Evolutionary conservation across 192 early-diverging fungal genomes (phyloP), one percentile per base, ranked within the genome.

Genomic region (Kickxella alabastrina): DNA sequence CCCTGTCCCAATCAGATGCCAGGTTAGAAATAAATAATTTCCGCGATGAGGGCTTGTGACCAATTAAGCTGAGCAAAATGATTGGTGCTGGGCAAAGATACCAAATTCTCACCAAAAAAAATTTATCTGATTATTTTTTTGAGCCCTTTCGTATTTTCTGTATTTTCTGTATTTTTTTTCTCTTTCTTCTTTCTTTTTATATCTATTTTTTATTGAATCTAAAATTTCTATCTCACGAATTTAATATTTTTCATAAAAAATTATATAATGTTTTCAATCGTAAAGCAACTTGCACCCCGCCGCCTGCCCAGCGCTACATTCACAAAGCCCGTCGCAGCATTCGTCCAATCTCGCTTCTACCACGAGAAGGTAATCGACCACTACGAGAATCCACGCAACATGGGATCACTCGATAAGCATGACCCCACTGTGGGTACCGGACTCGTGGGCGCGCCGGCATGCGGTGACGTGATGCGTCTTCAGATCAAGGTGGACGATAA

Each of bases 401-500:
- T 98, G 52, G 95, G 95, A 34, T 93, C 92, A 6, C 77, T 98
- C 42, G 79, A 83, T 58, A 94, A 94, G 71, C 79, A 70, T 38
- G 87, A 92, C 67, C 82, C 86, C 13, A 83, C 86, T 47, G 93
- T 98, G 25, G 95, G 95, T 35, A 98, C 95, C 7, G 95, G 95
- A n/a, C 82, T 98, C 36, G 95, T 91, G 10, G 88, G 88, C 17
- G 88, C 88, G 13, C 88, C 88, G 24, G 88, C 88, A 10, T 92
- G 89, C 66, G 89, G 89, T 61, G 89, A 92, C 73, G 89, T 92
- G 41, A 92, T 92, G 89, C 87, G 88, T 69, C 83, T 98, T 23
- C 95, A 98, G 75, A 98, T 98, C 77, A 82, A 88, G 65, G 95
- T 98, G 5, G 92, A 98, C 68, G 92, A 98, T 28, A 84, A 77